Percentiles rank a stretch among this genome's conserved stretches.
Conservation (phyloP, 179 eudicot species). For the Silene vulgaris region DNA sequence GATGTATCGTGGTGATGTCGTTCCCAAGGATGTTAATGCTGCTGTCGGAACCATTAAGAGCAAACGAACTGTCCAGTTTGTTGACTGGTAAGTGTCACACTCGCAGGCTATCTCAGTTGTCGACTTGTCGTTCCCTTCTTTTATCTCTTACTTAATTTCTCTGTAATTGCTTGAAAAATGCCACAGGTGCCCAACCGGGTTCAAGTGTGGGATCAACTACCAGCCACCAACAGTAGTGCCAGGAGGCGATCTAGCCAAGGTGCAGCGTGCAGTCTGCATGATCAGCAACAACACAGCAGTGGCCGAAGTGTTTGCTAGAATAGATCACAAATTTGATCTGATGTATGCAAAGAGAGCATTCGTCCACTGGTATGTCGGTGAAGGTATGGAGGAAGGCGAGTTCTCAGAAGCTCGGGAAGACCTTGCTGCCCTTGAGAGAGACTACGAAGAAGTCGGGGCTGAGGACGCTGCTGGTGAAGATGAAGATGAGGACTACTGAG, state of each 20-base stretch:
- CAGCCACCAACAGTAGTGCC: constrained; percentile 63
- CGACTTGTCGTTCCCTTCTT: too few relatives aligned
- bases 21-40: constrained; percentile 60
- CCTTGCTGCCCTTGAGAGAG: constrained; percentile 69
- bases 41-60: constrained; percentile 52
- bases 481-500: constrained; percentile 47
- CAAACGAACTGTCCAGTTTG: constrained; percentile 57
- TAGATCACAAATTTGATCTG: constrained; percentile 57
- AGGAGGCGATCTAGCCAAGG: constrained; percentile 60
- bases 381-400: constrained; percentile 83
- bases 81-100: constrained; percentile 49
- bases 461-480: constrained; percentile 43
- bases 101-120: neutral
- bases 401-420: constrained; percentile 70
- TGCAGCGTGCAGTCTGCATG: constrained; percentile 66
- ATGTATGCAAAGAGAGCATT: constrained; percentile 68
- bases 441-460: constrained; percentile 64
- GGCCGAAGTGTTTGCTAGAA: constrained; percentile 54
- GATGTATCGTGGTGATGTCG: constrained; percentile 73
- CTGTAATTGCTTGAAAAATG: neutral
- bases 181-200: constrained; percentile 62
- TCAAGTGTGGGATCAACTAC: constrained; percentile 61
- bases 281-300: constrained; percentile 68
- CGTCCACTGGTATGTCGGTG: constrained; percentile 72
- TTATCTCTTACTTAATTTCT: neutral